Base-by-base conservation (phyloP, 2,329 filamentous ascomycete genomes). In the Aspergillus cejpii region DNA sequence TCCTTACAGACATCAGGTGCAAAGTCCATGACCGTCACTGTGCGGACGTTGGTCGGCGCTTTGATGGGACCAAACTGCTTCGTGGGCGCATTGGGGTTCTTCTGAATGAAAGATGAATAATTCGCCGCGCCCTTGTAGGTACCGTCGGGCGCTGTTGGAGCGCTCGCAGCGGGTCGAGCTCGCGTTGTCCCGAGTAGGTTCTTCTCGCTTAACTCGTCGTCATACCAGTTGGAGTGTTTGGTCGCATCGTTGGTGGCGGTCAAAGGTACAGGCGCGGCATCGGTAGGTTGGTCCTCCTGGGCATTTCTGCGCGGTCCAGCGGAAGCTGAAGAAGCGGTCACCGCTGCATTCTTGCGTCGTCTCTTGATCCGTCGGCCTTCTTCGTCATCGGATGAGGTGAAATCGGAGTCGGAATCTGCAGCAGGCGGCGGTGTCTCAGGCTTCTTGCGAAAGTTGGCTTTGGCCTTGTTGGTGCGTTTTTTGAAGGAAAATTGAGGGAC, bases 1-100 rank as follows among this genome's bases (percentile, higher is more conserved):
- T 97, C 92, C 65, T 97, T 97, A 69, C 92, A 98, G 0, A 94
- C 86, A 54, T 97, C 91, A 0, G 91, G 88, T 0, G 86, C 84
- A 62, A 87, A 97, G 62, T 98, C 92, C 24, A 82, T 94, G 5
- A 91, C 78, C 0, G 90, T 97, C 52, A 94, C 84, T 1, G 86
- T 94, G 41, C 92, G 82, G 44, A 98, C 83, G 59, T 97, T 97
- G 1, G 87, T 86, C 0, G 91, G 78, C 1, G 66, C 85, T 67
- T 95, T 95, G 50, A 94, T 77, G 0, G 92, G 92, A 0, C 92
- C 92, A 23, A 95, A 84, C 27, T 79, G 75, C 51, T 81, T 77
- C 21, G 69, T 72, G 2, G 82, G 79, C 6, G 85, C 83, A 62
- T 94, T 78, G 14, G 86, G 82, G 56, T 91, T 91, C 71, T 84